Conservation (phyloP, 2,329 filamentous ascomycete species). For the Colletotrichum tanaceti region DNA sequence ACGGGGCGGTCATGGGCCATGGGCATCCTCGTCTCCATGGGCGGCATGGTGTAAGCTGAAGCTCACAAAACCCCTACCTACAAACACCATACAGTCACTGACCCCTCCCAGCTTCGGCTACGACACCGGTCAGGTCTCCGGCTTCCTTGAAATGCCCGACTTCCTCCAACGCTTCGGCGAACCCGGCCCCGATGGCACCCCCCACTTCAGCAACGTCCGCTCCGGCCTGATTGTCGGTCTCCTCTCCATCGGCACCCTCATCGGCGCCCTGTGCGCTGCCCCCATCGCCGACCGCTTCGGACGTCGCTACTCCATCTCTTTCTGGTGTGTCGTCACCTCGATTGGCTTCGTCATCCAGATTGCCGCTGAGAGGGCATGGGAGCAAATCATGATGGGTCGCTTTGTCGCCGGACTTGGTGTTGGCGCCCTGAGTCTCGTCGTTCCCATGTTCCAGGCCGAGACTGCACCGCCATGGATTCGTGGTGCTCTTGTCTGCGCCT, state of each 20-base stretch:
- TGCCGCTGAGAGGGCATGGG: constrained; percentile 66
- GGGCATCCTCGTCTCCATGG: constrained; percentile 58
- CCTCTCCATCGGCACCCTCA: constrained; percentile 68
- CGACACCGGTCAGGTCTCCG: constrained; percentile 66
- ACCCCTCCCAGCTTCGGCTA: constrained; percentile 54
- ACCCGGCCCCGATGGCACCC: constrained; percentile 51
- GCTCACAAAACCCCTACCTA: neutral
- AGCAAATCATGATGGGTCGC: constrained; percentile 74
- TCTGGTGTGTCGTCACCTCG: constrained; percentile 70
- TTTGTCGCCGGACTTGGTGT: constrained; percentile 75
- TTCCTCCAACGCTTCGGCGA: constrained; percentile 65
- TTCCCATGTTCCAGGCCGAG: constrained; percentile 81
- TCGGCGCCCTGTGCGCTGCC: constrained; percentile 70
- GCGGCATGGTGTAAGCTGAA: constrained; percentile 55
- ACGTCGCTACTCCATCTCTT: constrained; percentile 70
- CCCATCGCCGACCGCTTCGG: constrained; percentile 74
- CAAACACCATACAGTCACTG: constrained; percentile 6
- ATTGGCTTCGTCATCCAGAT: constrained; percentile 77
- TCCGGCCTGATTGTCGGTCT: constrained; percentile 70
- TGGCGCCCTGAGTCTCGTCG: constrained; percentile 71
- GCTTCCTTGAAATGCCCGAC: constrained; percentile 69
- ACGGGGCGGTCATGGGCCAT: constrained; percentile 53
- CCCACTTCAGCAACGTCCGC: constrained; percentile 63
- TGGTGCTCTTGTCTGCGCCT: constrained; percentile 72
- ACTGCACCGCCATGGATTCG: constrained; percentile 74